Conservation (phyloP, 75 land plant genomes). For the Selaginella moellendorffii region DNA sequence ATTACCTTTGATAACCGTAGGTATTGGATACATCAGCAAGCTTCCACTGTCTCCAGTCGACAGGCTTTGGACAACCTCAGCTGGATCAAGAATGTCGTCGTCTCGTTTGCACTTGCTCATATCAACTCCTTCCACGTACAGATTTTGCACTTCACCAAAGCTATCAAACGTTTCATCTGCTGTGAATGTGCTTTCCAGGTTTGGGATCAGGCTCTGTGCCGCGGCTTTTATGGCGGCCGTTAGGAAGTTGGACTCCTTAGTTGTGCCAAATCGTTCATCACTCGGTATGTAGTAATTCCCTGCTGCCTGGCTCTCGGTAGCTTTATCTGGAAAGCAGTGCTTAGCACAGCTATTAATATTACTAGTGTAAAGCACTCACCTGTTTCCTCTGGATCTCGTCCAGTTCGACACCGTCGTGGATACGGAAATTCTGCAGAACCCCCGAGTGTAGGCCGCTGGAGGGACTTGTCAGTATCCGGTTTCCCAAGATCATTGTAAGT, state of each 20-base stretch:
- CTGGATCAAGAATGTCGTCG: too few species aligned
- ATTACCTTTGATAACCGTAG: too few species aligned
- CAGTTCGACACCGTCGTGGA: slow-evolving; percentile 24
- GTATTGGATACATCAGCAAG: too few species aligned
- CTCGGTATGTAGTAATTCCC: slow-evolving; percentile 23
- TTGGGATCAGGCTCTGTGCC: neutral
- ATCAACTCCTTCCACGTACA: too few species aligned
- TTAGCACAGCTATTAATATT: neutral
- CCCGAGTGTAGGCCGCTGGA: neutral
- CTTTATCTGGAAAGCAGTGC: neutral
- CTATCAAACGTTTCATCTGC: too few species aligned
- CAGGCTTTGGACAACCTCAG: too few species aligned
- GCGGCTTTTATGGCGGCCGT: neutral
- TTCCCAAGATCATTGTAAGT: slow-evolving; percentile 10
- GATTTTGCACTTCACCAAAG: too few species aligned
- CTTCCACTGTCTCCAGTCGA: too few species aligned
- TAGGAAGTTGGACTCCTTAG: slow-evolving; percentile 12
- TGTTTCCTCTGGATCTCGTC: slow-evolving; percentile 20
- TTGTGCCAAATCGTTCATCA: slow-evolving; percentile 29
- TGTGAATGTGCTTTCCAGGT: neutral
- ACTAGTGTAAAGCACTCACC: neutral
- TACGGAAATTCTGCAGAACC: neutral
- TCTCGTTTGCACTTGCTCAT: too few species aligned
- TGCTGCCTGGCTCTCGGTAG: neutral
- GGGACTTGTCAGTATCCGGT: slow-evolving; percentile 26